Conservation (phyloP, 2,329 filamentous ascomycete species). For the Ascochyta pisi region DNA sequence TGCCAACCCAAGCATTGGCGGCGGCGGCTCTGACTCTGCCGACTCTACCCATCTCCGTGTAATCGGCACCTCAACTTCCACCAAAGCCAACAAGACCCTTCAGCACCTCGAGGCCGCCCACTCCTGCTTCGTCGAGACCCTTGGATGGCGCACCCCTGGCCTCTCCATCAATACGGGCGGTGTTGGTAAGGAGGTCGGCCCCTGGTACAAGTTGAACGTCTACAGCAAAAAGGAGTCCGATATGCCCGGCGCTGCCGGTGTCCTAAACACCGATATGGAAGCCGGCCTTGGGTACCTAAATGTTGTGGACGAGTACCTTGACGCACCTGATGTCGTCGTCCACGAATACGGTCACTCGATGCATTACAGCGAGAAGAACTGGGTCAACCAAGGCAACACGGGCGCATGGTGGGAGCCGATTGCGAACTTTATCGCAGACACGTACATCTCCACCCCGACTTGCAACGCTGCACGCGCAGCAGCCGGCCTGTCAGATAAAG, state of each 20-base stretch:
- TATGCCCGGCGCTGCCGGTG: conserved; percentile 52
- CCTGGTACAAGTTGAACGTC: conserved; percentile 56
- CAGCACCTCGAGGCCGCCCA: conserved; percentile 57
- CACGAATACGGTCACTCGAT: conserved; percentile 60
- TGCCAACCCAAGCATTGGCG: conserved; percentile 21
- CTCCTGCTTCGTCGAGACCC: conserved; percentile 23
- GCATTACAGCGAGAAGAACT: conserved; percentile 49
- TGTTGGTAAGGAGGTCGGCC: conserved; percentile 43
- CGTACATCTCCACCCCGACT: conserved; percentile 55
- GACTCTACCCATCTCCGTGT: conserved; percentile 50
- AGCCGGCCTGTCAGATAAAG: conserved; percentile 48
- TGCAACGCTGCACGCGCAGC: conserved; percentile 45
- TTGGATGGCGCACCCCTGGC: conserved; percentile 30
- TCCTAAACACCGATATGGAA: conserved; percentile 51
- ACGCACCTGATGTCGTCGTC: conserved; percentile 51
- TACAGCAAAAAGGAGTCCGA: conserved; percentile 43
- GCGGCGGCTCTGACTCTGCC: conserved; percentile 16
- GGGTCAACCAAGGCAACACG: conserved; percentile 53
- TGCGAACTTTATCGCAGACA: conserved; percentile 59
- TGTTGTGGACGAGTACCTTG: conserved; percentile 51
- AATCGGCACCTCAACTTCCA: conserved; percentile 41
- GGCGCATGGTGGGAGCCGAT: conserved; percentile 61
- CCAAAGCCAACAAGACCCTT: conserved; percentile 41
- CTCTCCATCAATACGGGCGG: conserved; percentile 27
- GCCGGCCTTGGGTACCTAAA: conserved; percentile 55